Evolutionary conservation across 345 rosid species (phyloP), one percentile per base, ranked within the genome.

Genomic region (Camelina laxa): DNA sequence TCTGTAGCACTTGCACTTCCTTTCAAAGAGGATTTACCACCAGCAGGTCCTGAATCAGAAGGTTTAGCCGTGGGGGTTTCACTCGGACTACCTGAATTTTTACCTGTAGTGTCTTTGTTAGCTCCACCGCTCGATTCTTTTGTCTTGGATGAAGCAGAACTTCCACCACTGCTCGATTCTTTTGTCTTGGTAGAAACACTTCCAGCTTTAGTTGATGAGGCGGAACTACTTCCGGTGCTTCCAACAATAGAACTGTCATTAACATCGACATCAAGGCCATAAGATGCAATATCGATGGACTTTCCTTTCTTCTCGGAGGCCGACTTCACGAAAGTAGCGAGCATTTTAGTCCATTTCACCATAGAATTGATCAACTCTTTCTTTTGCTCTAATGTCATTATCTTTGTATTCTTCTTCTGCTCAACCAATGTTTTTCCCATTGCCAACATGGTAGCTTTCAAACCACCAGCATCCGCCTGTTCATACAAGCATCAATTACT

Each of bases 371-470:
- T 20, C 10, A 70, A 36, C 9, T 16, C 35, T 50, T 70, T 70
- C 75, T 54, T 77, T 15, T 70, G 39, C 3, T n/a, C 27, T 12
- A 1, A 9, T 2, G 76, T 56, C 53, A 77, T 54, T 44, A 50
- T 1, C 8, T 7, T 6, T 70, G 67, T 7, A 56, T 17, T 76
- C 38, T 64, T 70, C 33, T 63, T 70, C 51, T 64, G 45, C 39
- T 49, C 61, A 27, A 76, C 15, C 66, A 76, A 65, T 9, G 75
- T 76, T 70, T 63, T 70, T 30, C 54, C 80, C 75, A 76, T 70
- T 2, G 60, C 19, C 15, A 70, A 6, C 27, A 76, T 45, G 7
- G 75, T 54, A 22, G 10, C 30, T 45, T 69, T 69, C 41, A 76
- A 45, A 33, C 10, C n/a, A 13, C 75, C 70, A 42, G 70, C 75